Percentiles rank a stretch among this genome's conserved stretches.
Evolutionary conservation across 2,329 filamentous ascomycete species (phyloP).

Genomic region (Penicillium italicum): DNA sequence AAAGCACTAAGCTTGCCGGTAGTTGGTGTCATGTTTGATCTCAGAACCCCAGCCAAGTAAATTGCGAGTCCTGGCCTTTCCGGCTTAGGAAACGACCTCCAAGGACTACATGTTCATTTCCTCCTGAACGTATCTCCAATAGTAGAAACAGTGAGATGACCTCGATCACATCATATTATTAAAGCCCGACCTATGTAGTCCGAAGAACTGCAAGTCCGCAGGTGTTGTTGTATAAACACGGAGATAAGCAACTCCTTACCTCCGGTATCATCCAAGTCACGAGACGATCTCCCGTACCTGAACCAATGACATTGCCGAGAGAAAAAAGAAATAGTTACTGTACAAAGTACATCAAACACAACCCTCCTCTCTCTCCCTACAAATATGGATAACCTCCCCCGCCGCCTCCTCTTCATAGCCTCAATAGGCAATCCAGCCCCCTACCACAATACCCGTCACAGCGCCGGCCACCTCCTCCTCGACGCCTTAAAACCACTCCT

Average conservation of each 20-base stretch:
- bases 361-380: neutral
- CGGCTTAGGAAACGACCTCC: neutral
- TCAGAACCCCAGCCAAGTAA: too few relatives aligned
- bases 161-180: neutral
- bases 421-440: slow-evolving; percentile 78
- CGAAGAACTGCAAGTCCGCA: neutral
- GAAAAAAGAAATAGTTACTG: neutral
- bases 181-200: neutral
- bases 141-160: neutral
- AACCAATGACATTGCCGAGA: neutral
- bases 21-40: too few relatives aligned
- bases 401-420: slow-evolving; percentile 64
- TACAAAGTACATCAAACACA: neutral
- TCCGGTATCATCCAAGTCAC: neutral
- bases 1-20: too few relatives aligned
- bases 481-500: slow-evolving; percentile 55
- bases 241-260: neutral
- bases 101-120: neutral
- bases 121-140: neutral
- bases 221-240: neutral
- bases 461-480: slow-evolving; percentile 77
- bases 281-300: slow-evolving; percentile 1
- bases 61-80: too few relatives aligned
- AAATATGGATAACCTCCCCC: slow-evolving; percentile 17
- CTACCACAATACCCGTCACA: slow-evolving; percentile 78